phyloP scores from a whole-genome alignment of 306 rosid species.

The Castanea mollissima region DNA sequence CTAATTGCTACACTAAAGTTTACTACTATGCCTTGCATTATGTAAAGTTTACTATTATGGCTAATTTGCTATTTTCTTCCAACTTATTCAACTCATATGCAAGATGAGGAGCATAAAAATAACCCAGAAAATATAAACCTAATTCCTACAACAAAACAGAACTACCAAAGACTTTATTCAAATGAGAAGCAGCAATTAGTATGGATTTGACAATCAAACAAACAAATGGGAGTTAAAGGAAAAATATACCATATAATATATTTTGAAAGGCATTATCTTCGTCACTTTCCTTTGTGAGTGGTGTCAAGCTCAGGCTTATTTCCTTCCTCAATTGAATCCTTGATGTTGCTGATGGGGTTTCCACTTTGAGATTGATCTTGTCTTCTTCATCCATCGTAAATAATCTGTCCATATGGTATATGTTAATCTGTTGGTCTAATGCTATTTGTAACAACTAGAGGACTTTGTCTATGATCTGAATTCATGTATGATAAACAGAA shows the following conservation, averaged over 20 bases:
- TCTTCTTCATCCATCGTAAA: slow-evolving; percentile 51
- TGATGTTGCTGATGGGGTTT: slow-evolving; percentile 54
- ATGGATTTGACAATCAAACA: not conserved
- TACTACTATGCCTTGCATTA: not conserved
- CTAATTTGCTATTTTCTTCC: no score
- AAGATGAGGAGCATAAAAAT: not conserved
- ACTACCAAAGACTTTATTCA: not conserved
- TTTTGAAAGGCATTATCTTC: slow-evolving; percentile 32
- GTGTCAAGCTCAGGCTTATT: slow-evolving; percentile 18
- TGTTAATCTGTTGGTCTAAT: no score
- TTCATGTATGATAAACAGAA: no score
- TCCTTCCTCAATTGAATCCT: slow-evolving; percentile 44
- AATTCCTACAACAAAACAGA: not conserved
- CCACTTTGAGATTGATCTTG: slow-evolving; percentile 33
- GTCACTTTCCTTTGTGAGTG: slow-evolving; percentile 28
- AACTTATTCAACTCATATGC: not conserved
- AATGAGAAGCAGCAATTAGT: not conserved
- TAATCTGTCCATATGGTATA: not conserved
- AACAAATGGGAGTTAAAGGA: not conserved
- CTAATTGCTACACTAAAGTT: not conserved
- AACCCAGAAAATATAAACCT: not conserved
- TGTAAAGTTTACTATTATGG: no score
- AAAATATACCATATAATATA: slow-evolving; percentile 31
- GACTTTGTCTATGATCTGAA: no score
- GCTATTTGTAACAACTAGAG: no score